Conservation (phyloP, 805 yeast genomes). For the Kazachstania viticola region DNA sequence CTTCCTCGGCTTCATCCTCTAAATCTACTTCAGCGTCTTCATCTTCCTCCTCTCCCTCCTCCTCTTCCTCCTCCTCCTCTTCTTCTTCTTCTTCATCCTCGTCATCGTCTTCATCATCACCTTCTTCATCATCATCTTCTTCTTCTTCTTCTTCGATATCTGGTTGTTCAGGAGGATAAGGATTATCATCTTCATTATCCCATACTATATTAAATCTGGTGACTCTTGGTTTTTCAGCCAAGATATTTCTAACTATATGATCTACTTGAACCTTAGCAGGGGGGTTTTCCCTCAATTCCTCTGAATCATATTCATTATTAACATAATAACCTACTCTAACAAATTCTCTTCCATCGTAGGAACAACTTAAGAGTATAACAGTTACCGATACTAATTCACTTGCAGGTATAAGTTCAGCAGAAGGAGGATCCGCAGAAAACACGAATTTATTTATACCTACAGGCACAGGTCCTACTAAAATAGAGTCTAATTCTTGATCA, state of each 20-base stretch:
- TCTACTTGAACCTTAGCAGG: slow-evolving; percentile 90
- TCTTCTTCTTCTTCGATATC: slow-evolving; percentile 53
- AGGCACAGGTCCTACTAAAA: slow-evolving; percentile 97
- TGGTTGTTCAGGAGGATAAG: slow-evolving; percentile 69
- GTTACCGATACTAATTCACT: slow-evolving; percentile 92
- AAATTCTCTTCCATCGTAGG: slow-evolving; percentile 87
- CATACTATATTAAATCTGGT: slow-evolving; percentile 94
- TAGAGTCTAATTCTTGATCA: slow-evolving; percentile 92
- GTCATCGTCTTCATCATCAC: slow-evolving; percentile 40
- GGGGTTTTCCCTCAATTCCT: slow-evolving; percentile 86
- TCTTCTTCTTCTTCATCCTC: slow-evolving; percentile 37
- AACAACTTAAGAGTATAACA: slow-evolving; percentile 83
- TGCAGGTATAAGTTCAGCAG: slow-evolving; percentile 92
- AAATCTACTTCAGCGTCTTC: slow-evolving; percentile 33
- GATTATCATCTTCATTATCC: slow-evolving; percentile 71
- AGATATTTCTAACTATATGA: slow-evolving; percentile 83
- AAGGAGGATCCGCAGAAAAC: slow-evolving; percentile 92
- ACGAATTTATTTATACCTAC: slow-evolving; percentile 92
- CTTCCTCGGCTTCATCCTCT: slow-evolving; percentile 27
- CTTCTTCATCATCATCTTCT: slow-evolving; percentile 54
- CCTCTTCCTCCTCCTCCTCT: slow-evolving; percentile 33
- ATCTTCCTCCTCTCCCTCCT: slow-evolving; percentile 30
- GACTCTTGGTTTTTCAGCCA: slow-evolving; percentile 96
- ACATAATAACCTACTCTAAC: slow-evolving; percentile 97
- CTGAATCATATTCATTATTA: slow-evolving; percentile 90